These are phyloP conservation scores for Brassica hybrid DNA, from an alignment of 441 rosid species.

Conservation along the genomic window DNA sequence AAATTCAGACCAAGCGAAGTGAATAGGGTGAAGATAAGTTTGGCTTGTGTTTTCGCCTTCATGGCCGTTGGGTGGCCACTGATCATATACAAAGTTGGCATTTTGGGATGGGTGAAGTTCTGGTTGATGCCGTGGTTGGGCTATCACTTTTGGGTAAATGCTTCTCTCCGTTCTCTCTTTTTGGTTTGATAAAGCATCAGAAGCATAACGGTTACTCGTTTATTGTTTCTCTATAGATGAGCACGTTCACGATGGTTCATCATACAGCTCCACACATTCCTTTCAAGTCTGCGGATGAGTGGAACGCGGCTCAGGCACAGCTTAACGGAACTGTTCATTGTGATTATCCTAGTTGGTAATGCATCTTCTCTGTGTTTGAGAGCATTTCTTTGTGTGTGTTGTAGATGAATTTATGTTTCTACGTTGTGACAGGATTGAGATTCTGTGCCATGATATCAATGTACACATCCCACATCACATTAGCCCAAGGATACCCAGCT, in stretches of 20 bases:
- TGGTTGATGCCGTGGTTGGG: constrained; percentile 98
- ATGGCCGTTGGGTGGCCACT: constrained; percentile 95
- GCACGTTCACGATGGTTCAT: constrained; percentile 97
- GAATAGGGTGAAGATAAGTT: constrained; percentile 82
- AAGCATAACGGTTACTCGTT: constrained; percentile 9
- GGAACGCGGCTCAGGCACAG: constrained; percentile 94
- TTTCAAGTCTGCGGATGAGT: constrained; percentile 73
- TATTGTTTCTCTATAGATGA: constrained; percentile 60
- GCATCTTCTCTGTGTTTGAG: constrained; percentile 18
- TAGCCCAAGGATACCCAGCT: constrained; percentile 84
- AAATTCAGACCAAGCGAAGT: constrained; percentile 87
- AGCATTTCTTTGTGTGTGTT: neutral
- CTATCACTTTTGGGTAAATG: constrained; percentile 92
- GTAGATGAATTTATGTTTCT: constrained; percentile 11
- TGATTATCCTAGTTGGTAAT: constrained; percentile 85
- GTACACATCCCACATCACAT: constrained; percentile 91
- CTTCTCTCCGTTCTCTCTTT: constrained; percentile 12
- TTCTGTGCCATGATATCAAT: constrained; percentile 40
- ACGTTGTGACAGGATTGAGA: constrained; percentile 70
- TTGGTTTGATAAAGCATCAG: neutral
- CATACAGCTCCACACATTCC: constrained; percentile 96
- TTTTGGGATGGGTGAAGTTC: constrained; percentile 86
- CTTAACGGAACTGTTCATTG: constrained; percentile 93
- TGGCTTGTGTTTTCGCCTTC: constrained; percentile 90
- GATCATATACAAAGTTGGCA: constrained; percentile 74